These are phyloP conservation scores for Remersonia thermophila DNA, from an alignment of 2,329 filamentous ascomycete genomes.

Conservation along the genomic window DNA sequence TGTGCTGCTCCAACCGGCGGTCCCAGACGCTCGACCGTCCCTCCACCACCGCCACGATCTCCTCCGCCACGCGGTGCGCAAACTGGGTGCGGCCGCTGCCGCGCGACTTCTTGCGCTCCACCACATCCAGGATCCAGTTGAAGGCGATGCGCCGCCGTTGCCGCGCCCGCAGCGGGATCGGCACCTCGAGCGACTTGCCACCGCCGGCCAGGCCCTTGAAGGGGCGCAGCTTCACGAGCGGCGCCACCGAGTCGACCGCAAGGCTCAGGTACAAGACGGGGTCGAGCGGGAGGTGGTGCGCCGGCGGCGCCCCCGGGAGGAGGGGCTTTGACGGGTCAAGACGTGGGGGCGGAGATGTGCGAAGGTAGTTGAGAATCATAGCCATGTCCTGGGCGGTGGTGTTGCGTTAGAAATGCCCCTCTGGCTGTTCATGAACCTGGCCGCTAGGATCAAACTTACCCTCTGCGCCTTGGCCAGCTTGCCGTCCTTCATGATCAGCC, in stretches of 20 bases:
- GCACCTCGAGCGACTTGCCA: conserved; percentile 71
- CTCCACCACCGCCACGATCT: conserved; percentile 79
- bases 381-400: conserved; percentile 63
- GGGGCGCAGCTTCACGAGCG: conserved; percentile 66
- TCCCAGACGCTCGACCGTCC: conserved; percentile 79
- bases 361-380: conserved; percentile 69
- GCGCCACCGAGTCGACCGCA: conserved; percentile 85
- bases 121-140: conserved; percentile 79
- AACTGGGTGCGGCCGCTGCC: conserved; percentile 62
- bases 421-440: too few species aligned
- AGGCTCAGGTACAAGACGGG: conserved; percentile 81
- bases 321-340: conserved; percentile 59
- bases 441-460: conserved; percentile 46
- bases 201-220: conserved; percentile 74
- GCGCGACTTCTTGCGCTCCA: conserved; percentile 61
- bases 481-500: conserved; percentile 81
- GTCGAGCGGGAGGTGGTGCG: conserved; percentile 72
- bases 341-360: conserved; percentile 69
- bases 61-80: conserved; percentile 67
- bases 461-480: conserved; percentile 83
- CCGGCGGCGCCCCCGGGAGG: conserved; percentile 63
- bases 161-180: conserved; percentile 60
- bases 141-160: conserved; percentile 71
- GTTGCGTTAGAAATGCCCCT: too few species aligned
- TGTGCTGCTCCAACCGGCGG: conserved; percentile 64